Conservation (phyloP, 371 early-diverging fungal genomes). For the Mortierella sp. region DNA sequence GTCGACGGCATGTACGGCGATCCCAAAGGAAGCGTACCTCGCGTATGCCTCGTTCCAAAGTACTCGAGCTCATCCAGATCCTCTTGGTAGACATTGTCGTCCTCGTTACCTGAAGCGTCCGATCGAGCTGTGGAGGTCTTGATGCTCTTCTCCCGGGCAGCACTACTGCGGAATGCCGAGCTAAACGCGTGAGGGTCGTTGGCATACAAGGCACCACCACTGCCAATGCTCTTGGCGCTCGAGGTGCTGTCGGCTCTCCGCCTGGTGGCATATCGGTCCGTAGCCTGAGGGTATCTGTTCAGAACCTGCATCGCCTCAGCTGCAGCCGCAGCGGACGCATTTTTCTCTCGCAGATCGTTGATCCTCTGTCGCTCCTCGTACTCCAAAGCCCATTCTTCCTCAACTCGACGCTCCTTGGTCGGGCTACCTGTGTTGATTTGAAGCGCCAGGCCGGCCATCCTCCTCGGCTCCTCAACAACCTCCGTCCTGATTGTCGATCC, state of each 20-base stretch:
- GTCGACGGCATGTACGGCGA: constrained; percentile 57
- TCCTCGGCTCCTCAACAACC: background rate
- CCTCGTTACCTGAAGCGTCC: constrained; percentile 58
- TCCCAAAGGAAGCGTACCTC: constrained; percentile 33
- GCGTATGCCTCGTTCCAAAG: constrained; percentile 45
- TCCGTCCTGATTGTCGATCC: constrained; percentile 2
- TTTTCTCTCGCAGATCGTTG: constrained; percentile 28
- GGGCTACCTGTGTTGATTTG: constrained; percentile 36
- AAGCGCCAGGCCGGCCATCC: constrained; percentile 8
- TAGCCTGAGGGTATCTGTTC: constrained; percentile 49
- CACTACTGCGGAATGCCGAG: background rate
- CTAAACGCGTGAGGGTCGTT: constrained; percentile 39
- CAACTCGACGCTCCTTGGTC: constrained; percentile 2
- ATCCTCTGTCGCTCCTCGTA: constrained; percentile 22
- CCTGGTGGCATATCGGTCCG: constrained; percentile 24
- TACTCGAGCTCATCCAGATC: constrained; percentile 55
- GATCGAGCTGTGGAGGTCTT: constrained; percentile 9
- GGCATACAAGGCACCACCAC: constrained; percentile 25
- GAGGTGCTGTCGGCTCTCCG: constrained; percentile 12
- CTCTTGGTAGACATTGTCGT: constrained; percentile 66
- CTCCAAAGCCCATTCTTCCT: constrained; percentile 21
- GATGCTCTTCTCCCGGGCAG: constrained; percentile 20
- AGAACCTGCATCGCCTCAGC: constrained; percentile 46
- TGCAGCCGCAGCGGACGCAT: constrained; percentile 39
- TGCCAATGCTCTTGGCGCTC: constrained; percentile 10